Evolutionary conservation across 805 yeast genomes (phyloP).

Genomic region (Pichia paraexigua): DNA sequence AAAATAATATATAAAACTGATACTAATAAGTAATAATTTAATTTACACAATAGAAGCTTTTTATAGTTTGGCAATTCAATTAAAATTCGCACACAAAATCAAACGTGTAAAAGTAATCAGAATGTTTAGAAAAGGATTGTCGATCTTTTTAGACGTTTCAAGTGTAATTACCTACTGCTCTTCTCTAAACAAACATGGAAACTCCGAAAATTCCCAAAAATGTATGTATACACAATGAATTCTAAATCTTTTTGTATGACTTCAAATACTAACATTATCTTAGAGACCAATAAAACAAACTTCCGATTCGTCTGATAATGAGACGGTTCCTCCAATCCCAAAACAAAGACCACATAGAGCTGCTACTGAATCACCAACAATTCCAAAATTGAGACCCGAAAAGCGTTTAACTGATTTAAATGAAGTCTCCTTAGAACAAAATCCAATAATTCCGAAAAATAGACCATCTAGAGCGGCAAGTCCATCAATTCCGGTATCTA

Average conservation of each 20-base stretch:
- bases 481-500: not conserved
- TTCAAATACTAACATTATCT: not conserved
- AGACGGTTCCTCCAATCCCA: not conserved
- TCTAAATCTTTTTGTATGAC: not conserved
- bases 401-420: not conserved
- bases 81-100: no score
- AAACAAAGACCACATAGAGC: not conserved
- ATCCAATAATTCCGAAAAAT: slow-evolving; percentile 14
- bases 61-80: no score
- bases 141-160: not conserved
- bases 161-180: not conserved
- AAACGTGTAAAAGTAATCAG: no score
- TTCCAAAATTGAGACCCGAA: not conserved
- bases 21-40: not conserved
- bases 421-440: not conserved
- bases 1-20: not conserved
- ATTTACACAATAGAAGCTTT: no score
- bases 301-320: not conserved
- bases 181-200: slow-evolving; percentile 9
- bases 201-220: slow-evolving; percentile 17
- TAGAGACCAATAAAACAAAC: slow-evolving; percentile 2
- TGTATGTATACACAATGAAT: slow-evolving; percentile 11
- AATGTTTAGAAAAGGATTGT: not conserved
- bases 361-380: not conserved
- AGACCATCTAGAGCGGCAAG: slow-evolving; percentile 9